Conservation (phyloP, 2,329 filamentous ascomycete species). For the Aspergillus tanneri region DNA sequence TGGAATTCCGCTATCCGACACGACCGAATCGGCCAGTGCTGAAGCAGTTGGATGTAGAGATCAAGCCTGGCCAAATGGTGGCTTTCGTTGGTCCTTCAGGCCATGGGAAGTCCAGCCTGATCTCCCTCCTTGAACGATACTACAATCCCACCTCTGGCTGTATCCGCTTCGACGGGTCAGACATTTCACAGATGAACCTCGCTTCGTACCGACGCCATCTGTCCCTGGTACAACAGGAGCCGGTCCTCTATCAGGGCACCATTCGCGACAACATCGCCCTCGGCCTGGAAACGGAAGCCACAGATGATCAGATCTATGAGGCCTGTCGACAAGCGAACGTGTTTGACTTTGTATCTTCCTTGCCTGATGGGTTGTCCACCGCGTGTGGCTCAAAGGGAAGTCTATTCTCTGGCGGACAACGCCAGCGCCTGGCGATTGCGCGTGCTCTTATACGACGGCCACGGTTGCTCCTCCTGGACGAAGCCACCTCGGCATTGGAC, state of each 20-base stretch:
- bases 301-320: constrained; percentile 33
- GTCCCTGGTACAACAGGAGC: constrained; percentile 73
- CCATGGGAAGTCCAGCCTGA: constrained; percentile 65
- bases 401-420: constrained; percentile 43
- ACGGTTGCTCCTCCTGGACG: constrained; percentile 43
- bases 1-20: constrained; percentile 67
- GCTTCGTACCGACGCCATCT: constrained; percentile 63
- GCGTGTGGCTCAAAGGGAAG: constrained; percentile 35
- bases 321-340: constrained; percentile 39
- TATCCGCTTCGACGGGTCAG: constrained; percentile 63
- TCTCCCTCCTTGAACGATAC: constrained; percentile 61
- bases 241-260: constrained; percentile 68
- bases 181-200: constrained; percentile 60
- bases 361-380: constrained; percentile 40
- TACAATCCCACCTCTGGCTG: constrained; percentile 65
- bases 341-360: constrained; percentile 39
- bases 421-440: constrained; percentile 46
- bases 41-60: constrained; percentile 54
- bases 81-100: constrained; percentile 63
- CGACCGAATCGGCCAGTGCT: constrained; percentile 60
- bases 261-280: constrained; percentile 68
- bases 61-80: constrained; percentile 44
- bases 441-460: constrained; percentile 43
- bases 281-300: constrained; percentile 37
- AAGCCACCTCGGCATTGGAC: constrained; percentile 45